Conservation (phyloP, 2,329 filamentous ascomycete genomes). For the Dactylellina haptotyla region DNA sequence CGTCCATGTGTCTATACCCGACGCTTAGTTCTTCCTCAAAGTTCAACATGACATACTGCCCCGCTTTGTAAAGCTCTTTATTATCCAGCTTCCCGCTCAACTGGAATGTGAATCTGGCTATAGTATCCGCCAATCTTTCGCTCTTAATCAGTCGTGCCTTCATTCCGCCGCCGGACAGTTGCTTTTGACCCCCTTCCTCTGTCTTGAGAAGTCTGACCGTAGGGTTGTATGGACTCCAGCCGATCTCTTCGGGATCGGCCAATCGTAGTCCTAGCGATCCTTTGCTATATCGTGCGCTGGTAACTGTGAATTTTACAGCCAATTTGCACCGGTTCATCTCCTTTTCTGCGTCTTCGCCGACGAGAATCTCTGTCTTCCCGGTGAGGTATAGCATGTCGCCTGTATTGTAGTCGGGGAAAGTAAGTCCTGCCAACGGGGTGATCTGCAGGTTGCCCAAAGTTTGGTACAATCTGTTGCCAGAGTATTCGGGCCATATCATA, state of each 20-base stretch:
- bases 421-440: constrained; percentile 75
- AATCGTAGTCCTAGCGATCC: constrained; percentile 76
- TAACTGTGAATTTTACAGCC: constrained; percentile 74
- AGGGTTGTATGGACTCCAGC: constrained; percentile 81
- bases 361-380: constrained; percentile 73
- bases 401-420: constrained; percentile 77
- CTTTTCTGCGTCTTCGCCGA: constrained; percentile 71
- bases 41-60: constrained; percentile 81
- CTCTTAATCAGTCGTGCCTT: constrained; percentile 70
- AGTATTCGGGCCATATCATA: constrained; percentile 83
- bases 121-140: constrained; percentile 71
- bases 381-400: constrained; percentile 80
- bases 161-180: constrained; percentile 47
- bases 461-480: constrained; percentile 84
- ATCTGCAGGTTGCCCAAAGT: constrained; percentile 79
- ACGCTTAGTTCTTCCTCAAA: constrained; percentile 75
- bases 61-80: constrained; percentile 69
- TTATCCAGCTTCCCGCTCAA: constrained; percentile 58
- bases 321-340: constrained; percentile 77
- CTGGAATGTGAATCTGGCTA: constrained; percentile 71
- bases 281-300: constrained; percentile 71
- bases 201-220: constrained; percentile 71
- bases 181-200: constrained; percentile 64
- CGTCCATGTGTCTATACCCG: constrained; percentile 84
- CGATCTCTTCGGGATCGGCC: constrained; percentile 58